A percentile compares a stretch with the other conserved stretches of the same genome.
Evolutionary conservation across 192 early-diverging fungal species (phyloP).

Genomic region (Entomortierella chlamydospora): DNA sequence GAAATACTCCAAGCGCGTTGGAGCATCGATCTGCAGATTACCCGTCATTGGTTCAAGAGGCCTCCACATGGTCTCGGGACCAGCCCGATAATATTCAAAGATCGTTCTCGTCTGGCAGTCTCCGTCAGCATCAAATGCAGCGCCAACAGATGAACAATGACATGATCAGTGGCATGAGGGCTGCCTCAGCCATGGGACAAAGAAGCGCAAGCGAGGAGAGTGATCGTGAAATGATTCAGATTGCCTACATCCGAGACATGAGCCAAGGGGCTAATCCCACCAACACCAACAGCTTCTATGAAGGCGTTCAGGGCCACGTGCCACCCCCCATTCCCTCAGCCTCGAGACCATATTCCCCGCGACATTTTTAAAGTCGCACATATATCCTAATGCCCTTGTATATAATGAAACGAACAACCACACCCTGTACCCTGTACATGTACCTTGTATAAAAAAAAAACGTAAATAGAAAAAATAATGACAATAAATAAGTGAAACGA

Average conservation of each 20-base stretch:
- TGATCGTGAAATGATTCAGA: constrained; percentile 21
- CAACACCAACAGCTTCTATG: constrained; percentile 5
- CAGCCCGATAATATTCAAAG: not conserved
- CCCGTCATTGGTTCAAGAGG: no score
- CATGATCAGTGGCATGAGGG: no score
- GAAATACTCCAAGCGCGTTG: not conserved
- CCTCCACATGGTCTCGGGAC: not conserved
- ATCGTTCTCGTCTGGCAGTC: not conserved
- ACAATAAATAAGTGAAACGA: not conserved
- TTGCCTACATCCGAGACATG: constrained; percentile 12
- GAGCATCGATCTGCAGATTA: constrained; percentile 6
- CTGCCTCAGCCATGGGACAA: not conserved
- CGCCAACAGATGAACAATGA: constrained; percentile 3
- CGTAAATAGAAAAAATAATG: not conserved
- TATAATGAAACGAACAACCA: no score
- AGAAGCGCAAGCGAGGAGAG: not conserved
- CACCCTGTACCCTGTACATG: no score
- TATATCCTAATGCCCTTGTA: not conserved
- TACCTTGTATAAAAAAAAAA: not conserved
- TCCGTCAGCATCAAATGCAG: not conserved
- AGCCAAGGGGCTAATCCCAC: not conserved
- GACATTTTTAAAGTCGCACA: constrained; percentile 1
- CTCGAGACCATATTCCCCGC: constrained; percentile 22
- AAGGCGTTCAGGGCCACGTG: not conserved
- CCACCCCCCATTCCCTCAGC: not conserved